Conservation (phyloP, 108 stramenopile genomes). For the Fragilariopsis cylindrus region DNA sequence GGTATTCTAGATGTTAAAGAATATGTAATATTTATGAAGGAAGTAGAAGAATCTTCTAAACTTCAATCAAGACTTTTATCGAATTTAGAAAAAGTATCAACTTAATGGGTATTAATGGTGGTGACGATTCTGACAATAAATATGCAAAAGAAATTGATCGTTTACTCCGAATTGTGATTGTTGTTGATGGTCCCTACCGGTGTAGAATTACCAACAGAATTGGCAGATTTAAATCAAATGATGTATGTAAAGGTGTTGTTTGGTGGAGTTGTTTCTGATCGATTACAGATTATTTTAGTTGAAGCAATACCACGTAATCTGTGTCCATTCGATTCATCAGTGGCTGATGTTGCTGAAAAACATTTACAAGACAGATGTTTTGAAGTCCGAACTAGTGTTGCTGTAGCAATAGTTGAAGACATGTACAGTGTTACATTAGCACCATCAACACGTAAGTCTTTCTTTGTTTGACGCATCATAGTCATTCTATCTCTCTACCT, state of each 20-base stretch:
- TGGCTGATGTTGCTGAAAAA: background rate
- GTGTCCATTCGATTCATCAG: background rate
- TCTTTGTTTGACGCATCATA: conserved; percentile 13
- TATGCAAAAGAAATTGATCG: background rate
- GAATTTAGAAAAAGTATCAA: conserved; percentile 74
- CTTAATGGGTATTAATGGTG: background rate
- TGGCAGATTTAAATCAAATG: conserved; percentile 46
- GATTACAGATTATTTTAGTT: background rate
- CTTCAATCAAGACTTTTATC: conserved; percentile 61
- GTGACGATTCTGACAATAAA: background rate
- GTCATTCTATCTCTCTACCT: background rate
- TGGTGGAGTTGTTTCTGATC: background rate
- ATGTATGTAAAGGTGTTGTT: background rate
- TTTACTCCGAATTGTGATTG: conserved; percentile 50
- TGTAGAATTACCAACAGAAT: conserved; percentile 70
- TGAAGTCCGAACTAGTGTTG: background rate
- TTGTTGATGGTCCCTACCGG: conserved; percentile 81
- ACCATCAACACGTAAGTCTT: conserved; percentile 29
- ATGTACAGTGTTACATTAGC: background rate
- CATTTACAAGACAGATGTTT: background rate
- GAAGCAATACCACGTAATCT: background rate
- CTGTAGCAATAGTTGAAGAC: background rate
- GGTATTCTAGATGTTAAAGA: conserved; percentile 59
- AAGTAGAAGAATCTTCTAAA: conserved; percentile 65
- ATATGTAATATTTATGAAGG: conserved; percentile 72